A percentile compares a stretch with the other conserved stretches of the same genome.
Evolutionary conservation across 1,284 basidiomycete species (phyloP).

Genomic region (Ustilago bromivora): DNA sequence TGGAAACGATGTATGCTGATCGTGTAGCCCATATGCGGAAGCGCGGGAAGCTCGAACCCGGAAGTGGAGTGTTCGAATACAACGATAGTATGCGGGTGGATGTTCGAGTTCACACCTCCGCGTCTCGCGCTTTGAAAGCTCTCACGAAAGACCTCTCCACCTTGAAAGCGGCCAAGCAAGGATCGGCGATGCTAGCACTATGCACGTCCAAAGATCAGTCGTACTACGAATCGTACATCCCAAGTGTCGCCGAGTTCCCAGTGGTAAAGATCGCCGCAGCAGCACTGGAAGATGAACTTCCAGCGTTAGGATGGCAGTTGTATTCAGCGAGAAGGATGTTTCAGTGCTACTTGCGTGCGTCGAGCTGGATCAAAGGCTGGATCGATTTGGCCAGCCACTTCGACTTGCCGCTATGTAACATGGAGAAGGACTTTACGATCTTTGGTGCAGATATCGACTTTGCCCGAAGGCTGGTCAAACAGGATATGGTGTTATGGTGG

Average conservation of each 20-base stretch:
- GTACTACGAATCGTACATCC: conserved; percentile 83
- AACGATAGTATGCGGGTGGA: conserved; percentile 79
- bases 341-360: conserved; percentile 82
- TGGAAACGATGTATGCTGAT: conserved; percentile 80
- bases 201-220: conserved; percentile 86
- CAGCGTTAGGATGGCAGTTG: conserved; percentile 73
- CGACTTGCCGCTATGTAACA: conserved; percentile 88
- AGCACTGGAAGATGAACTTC: conserved; percentile 76
- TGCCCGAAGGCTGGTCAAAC: conserved; percentile 83
- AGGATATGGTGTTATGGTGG: conserved; percentile 98
- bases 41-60: conserved; percentile 46
- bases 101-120: conserved; percentile 81
- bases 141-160: conserved; percentile 85
- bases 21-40: conserved; percentile 71
- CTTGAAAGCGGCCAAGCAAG: conserved; percentile 76
- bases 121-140: conserved; percentile 84
- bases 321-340: conserved; percentile 78
- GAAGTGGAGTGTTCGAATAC: conserved; percentile 76
- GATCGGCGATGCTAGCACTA: conserved; percentile 80
- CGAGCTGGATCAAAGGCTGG: conserved; percentile 84
- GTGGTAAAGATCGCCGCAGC: conserved; percentile 85
- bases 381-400: conserved; percentile 88
- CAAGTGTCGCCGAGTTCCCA: conserved; percentile 82
- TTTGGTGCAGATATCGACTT: conserved; percentile 91
- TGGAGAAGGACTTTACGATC: conserved; percentile 89